Percentiles rank a stretch among this genome's conserved stretches.
These are phyloP conservation scores for Eucalyptus marginata DNA, from an alignment of 345 rosid species.

Conservation along the genomic window DNA sequence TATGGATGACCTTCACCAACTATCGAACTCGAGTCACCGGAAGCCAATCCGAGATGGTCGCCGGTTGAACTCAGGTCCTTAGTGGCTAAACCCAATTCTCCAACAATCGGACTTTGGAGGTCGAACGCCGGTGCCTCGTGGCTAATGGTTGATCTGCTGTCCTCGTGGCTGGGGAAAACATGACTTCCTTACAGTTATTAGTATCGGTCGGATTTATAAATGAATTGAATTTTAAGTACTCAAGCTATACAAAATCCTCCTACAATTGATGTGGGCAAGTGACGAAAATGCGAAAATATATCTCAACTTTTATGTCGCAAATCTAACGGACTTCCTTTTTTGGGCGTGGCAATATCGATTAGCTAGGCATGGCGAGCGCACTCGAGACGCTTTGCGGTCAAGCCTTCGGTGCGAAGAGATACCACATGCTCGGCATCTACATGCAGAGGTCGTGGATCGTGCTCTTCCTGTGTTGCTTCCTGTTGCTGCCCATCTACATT, in stretches of 20 bases:
- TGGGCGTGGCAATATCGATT: background rate
- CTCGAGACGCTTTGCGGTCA: slow-evolving; percentile 10
- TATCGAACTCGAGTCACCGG: background rate
- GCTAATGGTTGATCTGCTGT: background rate
- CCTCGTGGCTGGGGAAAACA: background rate
- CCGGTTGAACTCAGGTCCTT: background rate
- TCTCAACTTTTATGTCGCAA: background rate
- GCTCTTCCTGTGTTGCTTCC: background rate
- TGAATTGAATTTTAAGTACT: background rate
- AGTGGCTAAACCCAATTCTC: background rate
- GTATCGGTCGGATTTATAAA: background rate
- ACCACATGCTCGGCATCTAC: slow-evolving; percentile 7
- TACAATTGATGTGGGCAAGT: background rate
- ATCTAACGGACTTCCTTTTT: background rate
- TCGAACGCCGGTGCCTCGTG: background rate
- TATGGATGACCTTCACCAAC: background rate
- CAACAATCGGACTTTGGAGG: background rate
- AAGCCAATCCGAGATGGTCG: background rate
- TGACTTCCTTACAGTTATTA: background rate
- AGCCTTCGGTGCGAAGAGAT: slow-evolving; percentile 2
- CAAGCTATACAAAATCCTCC: background rate
- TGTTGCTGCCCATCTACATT: slow-evolving; percentile 2
- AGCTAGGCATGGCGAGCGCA: slow-evolving; percentile 12
- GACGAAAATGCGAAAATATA: background rate
- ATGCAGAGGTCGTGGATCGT: slow-evolving; percentile 5